Conservation (phyloP, 1,139 yeast genomes). For the Yamadazyma triangularis region DNA sequence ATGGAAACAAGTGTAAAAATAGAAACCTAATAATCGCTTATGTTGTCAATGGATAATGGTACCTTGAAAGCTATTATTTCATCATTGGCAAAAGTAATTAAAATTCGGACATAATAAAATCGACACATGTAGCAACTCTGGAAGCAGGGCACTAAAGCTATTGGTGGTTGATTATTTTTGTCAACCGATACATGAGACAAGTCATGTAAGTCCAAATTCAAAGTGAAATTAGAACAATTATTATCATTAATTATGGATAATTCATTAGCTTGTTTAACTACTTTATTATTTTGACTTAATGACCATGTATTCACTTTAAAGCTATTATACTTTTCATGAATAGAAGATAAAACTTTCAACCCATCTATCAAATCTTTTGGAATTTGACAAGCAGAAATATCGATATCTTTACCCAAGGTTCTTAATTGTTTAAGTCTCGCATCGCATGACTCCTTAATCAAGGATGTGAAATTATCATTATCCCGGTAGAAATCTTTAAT, state of each 20-base stretch:
- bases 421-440: constrained; percentile 17
- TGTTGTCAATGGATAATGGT: not conserved
- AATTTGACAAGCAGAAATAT: constrained; percentile 22
- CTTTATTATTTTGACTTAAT: not conserved
- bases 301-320: not conserved
- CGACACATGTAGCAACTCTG: not conserved
- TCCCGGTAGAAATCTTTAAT: constrained; percentile 12
- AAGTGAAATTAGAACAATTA: not conserved
- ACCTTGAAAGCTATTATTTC: not conserved
- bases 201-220: not conserved
- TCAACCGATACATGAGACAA: not conserved
- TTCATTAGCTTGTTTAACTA: not conserved
- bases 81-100: too few relatives aligned
- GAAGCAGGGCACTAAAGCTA: not conserved
- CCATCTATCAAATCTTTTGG: constrained; percentile 30
- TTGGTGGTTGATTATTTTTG: not conserved
- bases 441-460: constrained; percentile 21
- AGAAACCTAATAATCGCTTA: not conserved
- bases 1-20: too few relatives aligned
- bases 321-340: constrained; percentile 17
- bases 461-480: constrained; percentile 21
- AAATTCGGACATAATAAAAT: not conserved
- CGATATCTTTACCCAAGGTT: constrained; percentile 18
- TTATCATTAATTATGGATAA: not conserved
- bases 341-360: constrained; percentile 22